phyloP scores from a whole-genome alignment of 169 alveolate species.

The Cryptosporidium meleagridis region DNA sequence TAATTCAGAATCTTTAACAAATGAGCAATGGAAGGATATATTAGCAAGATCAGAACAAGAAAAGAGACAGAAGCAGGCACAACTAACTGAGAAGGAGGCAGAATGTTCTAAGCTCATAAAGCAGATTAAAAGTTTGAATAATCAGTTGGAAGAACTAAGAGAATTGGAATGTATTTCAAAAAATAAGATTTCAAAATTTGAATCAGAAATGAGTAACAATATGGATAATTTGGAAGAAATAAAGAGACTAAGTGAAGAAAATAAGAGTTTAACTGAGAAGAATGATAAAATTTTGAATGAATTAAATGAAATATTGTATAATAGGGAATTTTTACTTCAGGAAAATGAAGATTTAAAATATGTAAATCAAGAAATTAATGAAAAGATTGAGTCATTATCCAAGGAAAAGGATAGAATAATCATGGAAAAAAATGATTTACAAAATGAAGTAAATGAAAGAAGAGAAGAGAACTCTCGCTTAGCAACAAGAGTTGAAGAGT shows the following conservation, averaged over 20 bases:
- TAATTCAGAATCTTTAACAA: conserved; percentile 1
- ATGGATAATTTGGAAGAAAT: background rate
- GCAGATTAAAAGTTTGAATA: conserved; percentile 20
- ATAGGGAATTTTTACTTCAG: background rate
- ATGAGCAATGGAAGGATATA: conserved; percentile 63
- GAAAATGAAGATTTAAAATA: background rate
- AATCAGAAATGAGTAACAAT: background rate
- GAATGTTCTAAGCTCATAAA: conserved; percentile 29
- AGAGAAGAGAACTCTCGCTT: background rate
- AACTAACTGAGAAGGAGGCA: conserved; percentile 47
- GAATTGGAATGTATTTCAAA: background rate
- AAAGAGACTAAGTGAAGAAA: conserved; percentile 2
- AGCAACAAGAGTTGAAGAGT: background rate
- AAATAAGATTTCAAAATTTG: background rate
- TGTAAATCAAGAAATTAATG: background rate
- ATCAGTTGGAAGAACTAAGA: conserved; percentile 30
- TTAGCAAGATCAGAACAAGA: conserved; percentile 49
- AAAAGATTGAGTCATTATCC: background rate
- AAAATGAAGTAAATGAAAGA: background rate
- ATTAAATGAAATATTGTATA: background rate
- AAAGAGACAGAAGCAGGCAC: conserved; percentile 15
- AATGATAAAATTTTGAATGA: conserved; percentile 18
- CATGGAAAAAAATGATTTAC: background rate
- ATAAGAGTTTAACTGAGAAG: background rate
- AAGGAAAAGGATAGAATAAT: conserved; percentile 4